Evolutionary conservation across 352 stramenopile genomes (phyloP).

Genomic region (Phytophthora cactorum): DNA sequence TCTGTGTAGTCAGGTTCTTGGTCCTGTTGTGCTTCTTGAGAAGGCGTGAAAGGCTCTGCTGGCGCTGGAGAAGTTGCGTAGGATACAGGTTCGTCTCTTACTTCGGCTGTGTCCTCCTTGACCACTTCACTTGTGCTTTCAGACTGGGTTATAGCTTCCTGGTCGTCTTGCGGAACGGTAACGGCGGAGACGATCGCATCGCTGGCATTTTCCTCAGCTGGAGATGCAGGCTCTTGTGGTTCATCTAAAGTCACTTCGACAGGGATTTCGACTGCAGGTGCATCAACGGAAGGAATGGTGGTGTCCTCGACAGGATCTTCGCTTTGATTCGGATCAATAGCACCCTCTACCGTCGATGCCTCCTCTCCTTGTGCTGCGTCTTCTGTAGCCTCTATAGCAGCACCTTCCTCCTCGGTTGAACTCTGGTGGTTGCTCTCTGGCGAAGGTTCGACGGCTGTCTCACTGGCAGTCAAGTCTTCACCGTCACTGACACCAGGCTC

Average conservation of each 20-base stretch:
- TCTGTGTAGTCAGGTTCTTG: conserved; percentile 17
- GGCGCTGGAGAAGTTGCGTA: background rate
- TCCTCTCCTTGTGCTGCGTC: background rate
- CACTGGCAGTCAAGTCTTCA: background rate
- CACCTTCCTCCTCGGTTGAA: background rate
- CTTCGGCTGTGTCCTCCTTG: conserved; percentile 1
- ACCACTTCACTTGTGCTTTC: background rate
- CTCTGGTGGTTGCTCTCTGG: conserved; percentile 1
- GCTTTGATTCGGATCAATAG: background rate
- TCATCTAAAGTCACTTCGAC: background rate
- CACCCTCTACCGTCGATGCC: background rate
- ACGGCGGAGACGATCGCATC: too few relatives aligned
- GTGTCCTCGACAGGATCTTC: conserved; percentile 5
- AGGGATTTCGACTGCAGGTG: background rate
- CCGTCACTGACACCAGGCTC: conserved; percentile 8
- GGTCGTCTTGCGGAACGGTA: background rate
- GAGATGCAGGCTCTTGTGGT: background rate
- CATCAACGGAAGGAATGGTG: background rate
- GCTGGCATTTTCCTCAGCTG: background rate
- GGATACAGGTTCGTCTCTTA: background rate
- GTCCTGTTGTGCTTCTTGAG: conserved; percentile 11
- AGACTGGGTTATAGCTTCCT: background rate
- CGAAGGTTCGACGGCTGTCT: background rate
- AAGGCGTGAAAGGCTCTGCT: background rate
- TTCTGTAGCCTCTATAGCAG: conserved; percentile 3